Evolutionary conservation across 1,139 yeast species (phyloP), one percentile per base, ranked within the genome.

Genomic region (Arxiozyma bovina): DNA sequence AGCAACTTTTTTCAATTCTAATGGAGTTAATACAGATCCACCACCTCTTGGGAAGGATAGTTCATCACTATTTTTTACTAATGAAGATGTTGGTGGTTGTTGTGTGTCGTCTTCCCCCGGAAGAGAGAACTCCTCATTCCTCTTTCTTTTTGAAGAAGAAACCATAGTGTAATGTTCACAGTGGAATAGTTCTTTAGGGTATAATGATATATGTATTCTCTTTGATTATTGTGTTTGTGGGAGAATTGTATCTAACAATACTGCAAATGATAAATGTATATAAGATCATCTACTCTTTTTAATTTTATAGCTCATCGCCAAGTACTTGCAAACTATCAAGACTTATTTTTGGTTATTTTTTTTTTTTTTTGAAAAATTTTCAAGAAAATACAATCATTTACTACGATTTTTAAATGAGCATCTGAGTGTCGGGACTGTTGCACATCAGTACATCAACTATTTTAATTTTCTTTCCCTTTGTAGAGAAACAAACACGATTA

Each of bases 131-230:
- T 70, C 74, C 50, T 70, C 72, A 30, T 71, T 70, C 63, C 73
- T 70, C 62, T 70, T 71, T 65, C 75, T 70, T 57, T 72, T 73
- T 48, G 61, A 59, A 51, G 62, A 55, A 51, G 56, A 56, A 52
- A 51, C 54, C 60, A 58, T 57, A 27, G n/a, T 38, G 38, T 21
- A 15, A 21, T 40, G 18, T 38, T 42, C 9, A 61, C 79, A 87
- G 74, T 75, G 93, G 93, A 98, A 86, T 91, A 83, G 93, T 93
- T 84, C 98, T 99, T 81, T 91, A 88, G 82, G 95, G 88, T 80
- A 98, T 93, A 79, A 91, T 99, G 86, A 89, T 88, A 83, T n/a
- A n/a, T n/a, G n/a, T n/a, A 88, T 88, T 91, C 93, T 79, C 96
- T 88, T 94, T 88, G 86, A 79, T 86, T 90, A 87, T 94, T 93